Conservation (phyloP, 2,329 filamentous ascomycete species). For the Chaetoscypha palmicola region DNA sequence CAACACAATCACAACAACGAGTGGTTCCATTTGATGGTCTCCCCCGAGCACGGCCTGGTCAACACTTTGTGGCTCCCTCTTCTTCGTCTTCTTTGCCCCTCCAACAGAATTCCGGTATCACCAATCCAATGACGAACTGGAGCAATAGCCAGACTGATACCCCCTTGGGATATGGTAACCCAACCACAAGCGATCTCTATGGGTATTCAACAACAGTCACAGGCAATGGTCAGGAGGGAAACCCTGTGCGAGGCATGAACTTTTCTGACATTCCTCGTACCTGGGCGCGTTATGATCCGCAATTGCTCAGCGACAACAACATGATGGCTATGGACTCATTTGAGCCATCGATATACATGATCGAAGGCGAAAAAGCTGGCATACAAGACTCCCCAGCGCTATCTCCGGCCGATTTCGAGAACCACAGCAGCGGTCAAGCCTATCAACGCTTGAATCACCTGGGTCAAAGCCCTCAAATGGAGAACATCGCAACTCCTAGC, state of each 20-base stretch:
- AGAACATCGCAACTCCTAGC: constrained; percentile 8
- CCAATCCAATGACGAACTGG: constrained; percentile 18
- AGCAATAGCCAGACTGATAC: constrained; percentile 11
- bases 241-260: constrained; percentile 7
- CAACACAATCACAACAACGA: constrained; percentile 17
- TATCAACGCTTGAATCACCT: constrained; percentile 18
- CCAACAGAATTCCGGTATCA: constrained; percentile 16
- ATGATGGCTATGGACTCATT: constrained; percentile 14
- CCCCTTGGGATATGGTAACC: constrained; percentile 13
- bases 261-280: constrained; percentile 18
- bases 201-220: constrained; percentile 16
- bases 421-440: constrained; percentile 11
- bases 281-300: constrained; percentile 14
- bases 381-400: constrained; percentile 2
- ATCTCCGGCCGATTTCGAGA: constrained; percentile 5
- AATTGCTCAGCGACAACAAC: constrained; percentile 11
- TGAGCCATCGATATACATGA: constrained; percentile 14
- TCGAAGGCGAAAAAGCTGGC: constrained; percentile 11
- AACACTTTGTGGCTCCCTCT: constrained; percentile 20
- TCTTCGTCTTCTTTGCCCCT: constrained; percentile 13
- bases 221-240: constrained; percentile 11
- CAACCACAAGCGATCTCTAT: constrained; percentile 18
- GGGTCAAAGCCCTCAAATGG: constrained; percentile 18
- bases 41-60: constrained; percentile 18
- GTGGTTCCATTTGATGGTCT: constrained; percentile 25